A percentile compares a stretch with the other conserved stretches of the same genome.
Evolutionary conservation across 176 grass and related monocot species (phyloP).

Genomic region (Hyparrhenia diplandra): DNA sequence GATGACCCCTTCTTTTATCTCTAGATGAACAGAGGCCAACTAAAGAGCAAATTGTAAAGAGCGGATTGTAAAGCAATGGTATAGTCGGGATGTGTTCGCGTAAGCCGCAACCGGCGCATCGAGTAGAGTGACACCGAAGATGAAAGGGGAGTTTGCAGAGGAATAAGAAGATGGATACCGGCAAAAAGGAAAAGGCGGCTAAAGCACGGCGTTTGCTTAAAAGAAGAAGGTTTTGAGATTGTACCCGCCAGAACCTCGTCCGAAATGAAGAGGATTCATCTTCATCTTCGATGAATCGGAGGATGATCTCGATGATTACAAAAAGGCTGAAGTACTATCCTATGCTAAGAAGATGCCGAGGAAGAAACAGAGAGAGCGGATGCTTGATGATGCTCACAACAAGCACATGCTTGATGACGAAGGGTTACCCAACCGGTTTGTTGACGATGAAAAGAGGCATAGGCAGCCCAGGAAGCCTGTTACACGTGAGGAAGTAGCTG

Average conservation of each 20-base stretch:
- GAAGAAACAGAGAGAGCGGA: no score
- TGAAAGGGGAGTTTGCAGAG: constrained; percentile 23
- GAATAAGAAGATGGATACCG: constrained; percentile 20
- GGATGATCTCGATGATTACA: constrained; percentile 55
- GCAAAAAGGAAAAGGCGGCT: constrained; percentile 7
- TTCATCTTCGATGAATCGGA: constrained; percentile 61
- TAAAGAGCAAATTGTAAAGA: no score
- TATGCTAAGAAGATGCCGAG: no score
- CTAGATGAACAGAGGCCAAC: constrained; percentile 52
- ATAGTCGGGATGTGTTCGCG: constrained; percentile 53
- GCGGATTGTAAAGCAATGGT: constrained; percentile 69
- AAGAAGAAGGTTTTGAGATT: constrained; percentile 74
- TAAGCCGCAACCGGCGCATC: constrained; percentile 33
- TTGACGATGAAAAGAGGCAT: no score
- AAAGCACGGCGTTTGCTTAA: constrained; percentile 25
- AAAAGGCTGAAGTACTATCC: constrained; percentile 60
- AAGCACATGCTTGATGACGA: no score
- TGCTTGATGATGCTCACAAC: no score
- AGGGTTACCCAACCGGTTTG: no score
- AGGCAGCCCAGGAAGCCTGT: no score
- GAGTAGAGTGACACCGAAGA: constrained; percentile 53
- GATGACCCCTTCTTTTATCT: constrained; percentile 63
- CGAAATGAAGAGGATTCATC: constrained; percentile 45
- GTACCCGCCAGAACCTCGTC: constrained; percentile 66
- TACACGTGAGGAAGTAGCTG: no score